Evolutionary conservation across 768 basidiomycete genomes (phyloP).

Genomic region (Myochromella boudieri): DNA sequence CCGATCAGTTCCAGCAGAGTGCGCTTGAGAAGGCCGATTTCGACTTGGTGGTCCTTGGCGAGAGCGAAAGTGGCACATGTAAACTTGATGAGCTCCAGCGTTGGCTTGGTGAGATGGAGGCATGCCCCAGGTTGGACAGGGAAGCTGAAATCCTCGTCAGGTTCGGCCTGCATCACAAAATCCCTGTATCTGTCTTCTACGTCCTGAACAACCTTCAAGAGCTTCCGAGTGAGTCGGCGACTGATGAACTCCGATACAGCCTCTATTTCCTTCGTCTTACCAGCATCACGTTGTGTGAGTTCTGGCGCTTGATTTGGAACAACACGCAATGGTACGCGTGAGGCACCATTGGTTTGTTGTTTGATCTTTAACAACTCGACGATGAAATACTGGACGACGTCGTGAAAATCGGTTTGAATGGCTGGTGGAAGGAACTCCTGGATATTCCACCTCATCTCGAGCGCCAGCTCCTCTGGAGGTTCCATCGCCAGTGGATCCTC

Average conservation of each 20-base stretch:
- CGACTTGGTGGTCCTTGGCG: slow-evolving; percentile 78
- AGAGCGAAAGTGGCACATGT: slow-evolving; percentile 79
- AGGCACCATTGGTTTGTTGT: slow-evolving; percentile 56
- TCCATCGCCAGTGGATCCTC: slow-evolving; percentile 72
- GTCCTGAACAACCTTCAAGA: slow-evolving; percentile 68
- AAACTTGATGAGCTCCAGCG: slow-evolving; percentile 89
- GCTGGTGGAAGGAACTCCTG: slow-evolving; percentile 82
- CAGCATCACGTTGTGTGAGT: slow-evolving; percentile 61
- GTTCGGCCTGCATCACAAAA: slow-evolving; percentile 53
- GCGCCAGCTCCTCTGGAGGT: slow-evolving; percentile 62
- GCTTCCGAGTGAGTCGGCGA: slow-evolving; percentile 75
- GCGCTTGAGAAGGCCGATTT: slow-evolving; percentile 85
- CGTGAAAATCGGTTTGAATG: slow-evolving; percentile 74
- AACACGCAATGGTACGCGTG: slow-evolving; percentile 70
- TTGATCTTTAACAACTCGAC: slow-evolving; percentile 78
- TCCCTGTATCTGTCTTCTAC: slow-evolving; percentile 62
- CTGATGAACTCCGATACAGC: slow-evolving; percentile 74
- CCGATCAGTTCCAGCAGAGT: slow-evolving; percentile 87
- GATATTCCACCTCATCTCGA: slow-evolving; percentile 94
- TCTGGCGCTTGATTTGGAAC: slow-evolving; percentile 66
- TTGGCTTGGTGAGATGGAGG: slow-evolving; percentile 73
- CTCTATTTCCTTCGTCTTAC: slow-evolving; percentile 69
- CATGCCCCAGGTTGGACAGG: slow-evolving; percentile 87
- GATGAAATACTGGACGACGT: slow-evolving; percentile 78
- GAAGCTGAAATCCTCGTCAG: slow-evolving; percentile 66